Evolutionary conservation across 2,329 filamentous ascomycete genomes (phyloP), one percentile per base, ranked within the genome.

Genomic region (Penicillium sp.): DNA sequence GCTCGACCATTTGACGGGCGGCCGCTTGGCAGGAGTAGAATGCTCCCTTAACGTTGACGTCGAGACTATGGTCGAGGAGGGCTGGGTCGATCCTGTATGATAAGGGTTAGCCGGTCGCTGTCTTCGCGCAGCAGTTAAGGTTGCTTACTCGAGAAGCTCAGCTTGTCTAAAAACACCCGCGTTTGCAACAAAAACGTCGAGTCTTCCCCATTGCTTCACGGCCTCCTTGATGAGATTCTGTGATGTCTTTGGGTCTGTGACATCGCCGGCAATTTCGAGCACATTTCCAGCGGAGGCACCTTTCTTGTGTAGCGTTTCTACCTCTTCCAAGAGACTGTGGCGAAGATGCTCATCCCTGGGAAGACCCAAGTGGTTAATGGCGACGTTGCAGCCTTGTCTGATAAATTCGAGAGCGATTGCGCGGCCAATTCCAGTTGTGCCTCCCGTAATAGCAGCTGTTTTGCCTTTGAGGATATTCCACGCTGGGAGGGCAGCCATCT

Each of bases 21-120:
- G 92, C 93, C 0, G 92, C 91, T 81, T 96, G 93, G 26, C 91
- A 89, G 38, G 91, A 85, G 80, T 93, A 93, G 80, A 96, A 96
- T n/a, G 92, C 91, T 47, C 93, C 93, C 68, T 90, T 88, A 67
- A 96, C 87, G 78, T 97, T 97, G 53, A 91, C 94, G 44, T 85
- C 82, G 46, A 96, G 82, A 3, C 92, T 96, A 56, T 83, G 82
- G 64, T 85, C 80, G 72, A 93, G 90, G 56, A 96, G 87, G 61
- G 89, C 85, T 1, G 88, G 85, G 11, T 87, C 82, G 49, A 96
- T 85, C 21, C 86, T 87, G 61, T 48, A 15, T 13, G 31, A 30
- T 23, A 23, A 31, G 13, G 8, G n/a, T 57, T 31, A 49, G 55
- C 3, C 17, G 38, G 29, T 41, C 30, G 44, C 44, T 41, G 9